Evolutionary conservation across 495 filamentous ascomycete species (phyloP).

Genomic region (Aspergillus cavernicola): DNA sequence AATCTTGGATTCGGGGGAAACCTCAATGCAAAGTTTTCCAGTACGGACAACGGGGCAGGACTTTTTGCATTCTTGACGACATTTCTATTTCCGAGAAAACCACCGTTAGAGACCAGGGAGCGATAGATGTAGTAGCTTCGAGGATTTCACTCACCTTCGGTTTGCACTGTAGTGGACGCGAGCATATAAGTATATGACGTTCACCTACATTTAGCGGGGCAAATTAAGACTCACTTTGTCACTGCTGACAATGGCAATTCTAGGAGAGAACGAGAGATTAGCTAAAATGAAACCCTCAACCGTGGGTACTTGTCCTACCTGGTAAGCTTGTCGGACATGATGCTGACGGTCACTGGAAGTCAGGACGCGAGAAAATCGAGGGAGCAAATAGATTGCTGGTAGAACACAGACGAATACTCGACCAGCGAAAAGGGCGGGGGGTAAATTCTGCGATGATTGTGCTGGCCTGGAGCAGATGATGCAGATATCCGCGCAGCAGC

Average conservation of each 20-base stretch:
- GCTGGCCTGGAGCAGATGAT: slow-evolving; percentile 14
- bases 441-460: slow-evolving; percentile 16
- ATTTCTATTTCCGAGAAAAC: slow-evolving; percentile 57
- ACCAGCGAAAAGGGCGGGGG: slow-evolving; percentile 8
- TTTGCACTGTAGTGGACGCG: slow-evolving; percentile 66
- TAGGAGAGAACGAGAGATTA: slow-evolving; percentile 33
- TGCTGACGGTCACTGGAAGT: slow-evolving; percentile 27
- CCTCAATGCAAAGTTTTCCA: slow-evolving; percentile 96
- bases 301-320: slow-evolving; percentile 49
- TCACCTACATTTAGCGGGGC: slow-evolving; percentile 27
- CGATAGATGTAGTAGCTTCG: background rate
- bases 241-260: slow-evolving; percentile 94
- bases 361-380: too few relatives aligned
- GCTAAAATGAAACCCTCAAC: background rate
- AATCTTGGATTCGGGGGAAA: slow-evolving; percentile 82
- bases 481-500: slow-evolving; percentile 19
- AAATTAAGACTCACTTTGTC: slow-evolving; percentile 75
- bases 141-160: slow-evolving; percentile 66
- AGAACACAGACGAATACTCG: background rate
- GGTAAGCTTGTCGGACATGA: slow-evolving; percentile 83
- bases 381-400: background rate
- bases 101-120: background rate
- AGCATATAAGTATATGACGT: slow-evolving; percentile 13
- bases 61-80: slow-evolving; percentile 98
- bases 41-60: slow-evolving; percentile 96